Evolutionary conservation across 352 stramenopile species (phyloP), one percentile per base, ranked within the genome.

Genomic region (Stramenopiles sp.): DNA sequence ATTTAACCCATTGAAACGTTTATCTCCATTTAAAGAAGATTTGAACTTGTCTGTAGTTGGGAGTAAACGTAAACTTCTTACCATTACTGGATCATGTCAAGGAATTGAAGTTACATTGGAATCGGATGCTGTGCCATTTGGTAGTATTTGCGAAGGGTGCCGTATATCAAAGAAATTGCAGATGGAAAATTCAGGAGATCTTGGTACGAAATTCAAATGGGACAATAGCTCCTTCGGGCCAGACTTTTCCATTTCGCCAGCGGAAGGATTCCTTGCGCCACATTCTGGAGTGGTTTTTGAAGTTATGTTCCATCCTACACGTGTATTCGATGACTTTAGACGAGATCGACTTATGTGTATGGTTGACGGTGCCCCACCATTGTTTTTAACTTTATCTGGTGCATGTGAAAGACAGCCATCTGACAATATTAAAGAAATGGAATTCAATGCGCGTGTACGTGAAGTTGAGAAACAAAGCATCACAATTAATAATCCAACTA

Each of bases 101-200:
- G 92, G 92, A n/a, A 91, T 95, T 83, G 91, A 97, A 29, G 87
- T 97, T 1, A 83, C 83, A 32, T 84, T 97, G 0, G 91, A 94
- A 76, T 91, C 88, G 0, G 92, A 96, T 78, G 90, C 87, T 0
- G 79, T 97, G 6, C 88, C 89, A 0, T 97, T 97, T 63, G 92
- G 92, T 27, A 85, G 89, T 0, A 91, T 97, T 0, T 96, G 91
- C 33, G 82, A 93, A 1, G 89, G 91, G 6, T 94, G 88, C 33
- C 88, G 91, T 38, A 80, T 94, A 0, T 89, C 92, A 43, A 85
- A 89, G 7, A 91, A 91, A 78, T 79, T 97, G 27, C 85, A 86
- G 23, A 83, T 97, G 63, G 89, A 96, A 78, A 97, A 97, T 78
- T 84, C 86, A 7, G 92, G 92, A 13, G 92, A 97, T 80, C 78